These are phyloP conservation scores for Yamadazyma sp. DNA, from an alignment of 805 yeast genomes.

Conservation along the genomic window DNA sequence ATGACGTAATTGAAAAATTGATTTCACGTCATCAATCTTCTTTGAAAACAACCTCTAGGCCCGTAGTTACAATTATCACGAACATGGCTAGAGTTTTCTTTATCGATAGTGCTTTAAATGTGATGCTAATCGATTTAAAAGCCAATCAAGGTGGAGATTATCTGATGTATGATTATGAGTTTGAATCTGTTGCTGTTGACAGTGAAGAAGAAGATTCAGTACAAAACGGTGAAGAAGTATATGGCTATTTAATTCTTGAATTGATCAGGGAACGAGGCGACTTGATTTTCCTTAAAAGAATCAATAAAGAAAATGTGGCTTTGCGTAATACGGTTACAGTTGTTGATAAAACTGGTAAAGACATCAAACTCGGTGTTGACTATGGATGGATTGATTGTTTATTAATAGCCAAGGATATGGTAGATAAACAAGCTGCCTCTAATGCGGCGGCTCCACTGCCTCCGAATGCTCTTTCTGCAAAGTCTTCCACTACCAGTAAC, in stretches of 20 bases:
- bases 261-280: slow-evolving; percentile 53
- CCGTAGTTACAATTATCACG: slow-evolving; percentile 40
- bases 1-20: slow-evolving; percentile 31
- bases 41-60: slow-evolving; percentile 23
- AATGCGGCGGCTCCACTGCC: background rate
- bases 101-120: slow-evolving; percentile 34
- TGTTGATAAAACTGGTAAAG: slow-evolving; percentile 30
- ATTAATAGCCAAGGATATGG: slow-evolving; percentile 60
- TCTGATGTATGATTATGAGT: slow-evolving; percentile 80
- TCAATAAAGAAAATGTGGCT: slow-evolving; percentile 38
- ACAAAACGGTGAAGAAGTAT: slow-evolving; percentile 40
- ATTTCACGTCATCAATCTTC: slow-evolving; percentile 19
- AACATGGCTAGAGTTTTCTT: slow-evolving; percentile 43
- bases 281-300: slow-evolving; percentile 51
- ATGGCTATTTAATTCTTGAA: slow-evolving; percentile 67
- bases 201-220: slow-evolving; percentile 20
- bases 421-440: slow-evolving; percentile 21
- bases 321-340: slow-evolving; percentile 26
- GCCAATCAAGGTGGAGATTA: slow-evolving; percentile 49
- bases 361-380: slow-evolving; percentile 45
- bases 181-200: slow-evolving; percentile 39
- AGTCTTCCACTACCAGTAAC: background rate
- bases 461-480: background rate
- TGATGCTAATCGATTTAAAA: slow-evolving; percentile 39
- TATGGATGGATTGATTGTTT: slow-evolving; percentile 72